These are phyloP conservation scores for Termitomyces sp. DNA, from an alignment of 768 basidiomycete genomes.

Conservation along the genomic window DNA sequence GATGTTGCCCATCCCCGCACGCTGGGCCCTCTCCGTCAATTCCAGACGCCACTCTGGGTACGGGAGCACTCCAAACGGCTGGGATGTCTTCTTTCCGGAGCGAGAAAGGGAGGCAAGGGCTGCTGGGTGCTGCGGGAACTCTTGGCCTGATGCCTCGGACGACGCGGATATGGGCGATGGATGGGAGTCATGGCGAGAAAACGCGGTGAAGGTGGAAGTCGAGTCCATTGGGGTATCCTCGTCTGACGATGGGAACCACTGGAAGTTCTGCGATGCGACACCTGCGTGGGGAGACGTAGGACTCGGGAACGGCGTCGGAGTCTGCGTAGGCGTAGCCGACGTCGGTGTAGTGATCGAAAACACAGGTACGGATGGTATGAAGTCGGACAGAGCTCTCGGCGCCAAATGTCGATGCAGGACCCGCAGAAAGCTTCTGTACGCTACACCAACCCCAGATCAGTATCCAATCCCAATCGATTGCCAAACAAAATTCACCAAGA, in stretches of 20 bases:
- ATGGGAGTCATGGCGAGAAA: neutral
- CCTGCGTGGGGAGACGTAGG: conserved; percentile 10
- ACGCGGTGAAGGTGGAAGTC: neutral
- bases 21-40: conserved; percentile 43
- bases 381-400: conserved; percentile 32
- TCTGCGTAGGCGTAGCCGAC: conserved; percentile 19
- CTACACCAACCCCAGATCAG: conserved; percentile 19
- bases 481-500: conserved; percentile 5
- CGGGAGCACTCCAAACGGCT: conserved; percentile 34
- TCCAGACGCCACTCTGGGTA: conserved; percentile 66
- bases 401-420: conserved; percentile 42
- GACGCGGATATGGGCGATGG: conserved; percentile 6
- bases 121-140: conserved; percentile 11
- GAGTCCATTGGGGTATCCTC: neutral
- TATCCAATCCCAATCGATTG: neutral
- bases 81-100: conserved; percentile 8
- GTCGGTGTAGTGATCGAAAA: conserved; percentile 10
- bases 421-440: conserved; percentile 43
- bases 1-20: conserved; percentile 54
- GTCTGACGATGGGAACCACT: conserved; percentile 6
- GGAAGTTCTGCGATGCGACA: neutral
- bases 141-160: neutral
- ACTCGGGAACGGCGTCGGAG: conserved; percentile 22
- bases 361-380: conserved; percentile 23
- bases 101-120: conserved; percentile 12